Evolutionary conservation across 371 early-diverging fungal species (phyloP).

Genomic region (Mucor racemosus): DNA sequence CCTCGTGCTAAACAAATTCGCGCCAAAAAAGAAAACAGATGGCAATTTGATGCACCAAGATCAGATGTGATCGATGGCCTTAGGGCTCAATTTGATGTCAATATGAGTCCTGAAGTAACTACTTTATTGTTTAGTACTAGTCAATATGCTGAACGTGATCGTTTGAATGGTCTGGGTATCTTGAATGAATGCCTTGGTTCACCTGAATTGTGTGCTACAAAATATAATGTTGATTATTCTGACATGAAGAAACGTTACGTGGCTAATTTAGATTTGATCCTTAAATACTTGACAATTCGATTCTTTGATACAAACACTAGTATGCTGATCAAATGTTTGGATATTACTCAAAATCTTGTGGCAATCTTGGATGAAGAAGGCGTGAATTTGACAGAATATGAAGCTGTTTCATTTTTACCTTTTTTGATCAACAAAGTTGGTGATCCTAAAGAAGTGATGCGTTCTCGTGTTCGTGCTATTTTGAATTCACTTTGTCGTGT

Average conservation of each 20-base stretch:
- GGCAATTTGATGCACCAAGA: slow-evolving; percentile 79
- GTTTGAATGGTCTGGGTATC: slow-evolving; percentile 63
- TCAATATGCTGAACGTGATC: slow-evolving; percentile 84
- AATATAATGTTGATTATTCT: slow-evolving; percentile 52
- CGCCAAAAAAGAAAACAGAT: slow-evolving; percentile 76
- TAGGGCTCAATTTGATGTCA: slow-evolving; percentile 59
- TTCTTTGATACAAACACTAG: slow-evolving; percentile 90
- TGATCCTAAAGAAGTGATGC: slow-evolving; percentile 83
- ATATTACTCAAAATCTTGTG: slow-evolving; percentile 75
- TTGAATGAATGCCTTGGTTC: slow-evolving; percentile 70
- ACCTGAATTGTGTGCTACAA: slow-evolving; percentile 42
- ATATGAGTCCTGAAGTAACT: slow-evolving; percentile 62
- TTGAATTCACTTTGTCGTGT: slow-evolving; percentile 67
- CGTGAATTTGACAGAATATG: slow-evolving; percentile 75
- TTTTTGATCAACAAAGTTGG: slow-evolving; percentile 79
- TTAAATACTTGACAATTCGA: slow-evolving; percentile 85
- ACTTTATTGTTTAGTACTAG: slow-evolving; percentile 77
- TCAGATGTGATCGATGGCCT: slow-evolving; percentile 72
- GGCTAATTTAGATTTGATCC: slow-evolving; percentile 74
- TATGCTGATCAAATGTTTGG: slow-evolving; percentile 80
- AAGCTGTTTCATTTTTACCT: slow-evolving; percentile 80
- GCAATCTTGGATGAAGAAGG: slow-evolving; percentile 64
- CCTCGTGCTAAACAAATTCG: slow-evolving; percentile 70
- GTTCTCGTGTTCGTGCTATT: slow-evolving; percentile 68
- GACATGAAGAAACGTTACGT: slow-evolving; percentile 62